Percentiles rank a stretch among this genome's conserved stretches.
These are phyloP conservation scores for Crucihimalaya himalaica DNA, from an alignment of 345 rosid species.

Conservation along the genomic window DNA sequence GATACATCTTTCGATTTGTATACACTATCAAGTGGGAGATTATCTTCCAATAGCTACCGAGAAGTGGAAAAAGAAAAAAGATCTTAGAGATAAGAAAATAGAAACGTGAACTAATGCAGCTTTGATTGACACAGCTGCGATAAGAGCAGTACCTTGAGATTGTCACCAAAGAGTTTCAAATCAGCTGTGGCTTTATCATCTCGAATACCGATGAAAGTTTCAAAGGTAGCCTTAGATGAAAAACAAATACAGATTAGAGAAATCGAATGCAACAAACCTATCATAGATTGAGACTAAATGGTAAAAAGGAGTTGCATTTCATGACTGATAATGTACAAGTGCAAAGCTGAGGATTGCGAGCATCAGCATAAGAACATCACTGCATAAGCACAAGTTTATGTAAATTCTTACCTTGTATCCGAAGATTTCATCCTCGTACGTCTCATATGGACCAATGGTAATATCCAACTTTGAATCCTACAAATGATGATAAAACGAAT, in stretches of 20 bases:
- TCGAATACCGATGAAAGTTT: conserved; percentile 81
- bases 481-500: conserved; percentile 14
- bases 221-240: conserved; percentile 75
- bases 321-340: neutral
- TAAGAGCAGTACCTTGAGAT: conserved; percentile 60
- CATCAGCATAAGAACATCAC: conserved; percentile 4
- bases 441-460: conserved; percentile 96
- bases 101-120: neutral
- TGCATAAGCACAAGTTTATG: neutral
- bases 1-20: conserved; percentile 70
- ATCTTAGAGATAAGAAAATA: conserved; percentile 15
- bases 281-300: neutral
- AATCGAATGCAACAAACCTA: neutral
- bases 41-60: conserved; percentile 70
- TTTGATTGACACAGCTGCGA: conserved; percentile 15
- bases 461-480: conserved; percentile 91
- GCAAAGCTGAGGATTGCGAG: neutral
- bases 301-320: neutral
- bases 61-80: conserved; percentile 17
- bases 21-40: conserved; percentile 81
- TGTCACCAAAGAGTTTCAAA: conserved; percentile 83
- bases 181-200: conserved; percentile 84
- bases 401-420: conserved; percentile 78
- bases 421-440: conserved; percentile 87
- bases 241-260: neutral